Base-by-base conservation (phyloP, 2,329 filamentous ascomycete genomes). In the Stromatinia cepivora region DNA sequence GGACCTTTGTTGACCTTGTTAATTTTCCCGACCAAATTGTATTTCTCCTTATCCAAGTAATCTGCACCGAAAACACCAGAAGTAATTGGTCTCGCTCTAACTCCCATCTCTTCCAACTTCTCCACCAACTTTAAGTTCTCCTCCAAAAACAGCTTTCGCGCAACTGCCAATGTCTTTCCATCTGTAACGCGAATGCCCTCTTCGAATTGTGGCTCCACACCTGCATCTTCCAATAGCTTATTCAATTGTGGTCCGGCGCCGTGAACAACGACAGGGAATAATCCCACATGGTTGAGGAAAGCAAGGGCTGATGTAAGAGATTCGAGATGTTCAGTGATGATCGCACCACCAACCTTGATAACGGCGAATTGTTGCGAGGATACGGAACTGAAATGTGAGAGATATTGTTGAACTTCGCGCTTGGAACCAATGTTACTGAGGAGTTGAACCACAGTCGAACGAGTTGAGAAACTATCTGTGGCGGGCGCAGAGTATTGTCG, bases 301-400 rank as follows among this genome's bases (percentile, higher is more conserved):
- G 93, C 91, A 70, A 98, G 85, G 63, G 92, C 94, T 68, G 91
- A 90, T 78, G 93, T 97, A 69, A 99, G 88, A 77, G 94, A 93
- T 80, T 97, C 92, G 69, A 98, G 86, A 81, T 97, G 91, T 79
- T 98, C 94, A 71, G 93, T 97, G 77, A 99, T 87, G 77, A 98
- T 97, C 72, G 94, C 95, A 72, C 94, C 95, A 72, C 94, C 95
- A 69, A 98, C 94, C 84, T 99, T 99, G 82, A 99, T 97, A 62
- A 99, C 94, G 74, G 94, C 94, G 80, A 98, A 99, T 79, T 97
- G 93, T 83, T 98, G 94, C 48, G 93, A 97, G 57, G 93, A 95
- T 72, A 97, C 94, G 46, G 94, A 97, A 75, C 91, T 95, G 85
- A 99, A 99, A 80, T 98, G 93, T 74, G 94, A 95, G 70, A 98